These are phyloP conservation scores for Exobasidium rhododendri DNA, from an alignment of 1,284 basidiomycete genomes.

Conservation along the genomic window DNA sequence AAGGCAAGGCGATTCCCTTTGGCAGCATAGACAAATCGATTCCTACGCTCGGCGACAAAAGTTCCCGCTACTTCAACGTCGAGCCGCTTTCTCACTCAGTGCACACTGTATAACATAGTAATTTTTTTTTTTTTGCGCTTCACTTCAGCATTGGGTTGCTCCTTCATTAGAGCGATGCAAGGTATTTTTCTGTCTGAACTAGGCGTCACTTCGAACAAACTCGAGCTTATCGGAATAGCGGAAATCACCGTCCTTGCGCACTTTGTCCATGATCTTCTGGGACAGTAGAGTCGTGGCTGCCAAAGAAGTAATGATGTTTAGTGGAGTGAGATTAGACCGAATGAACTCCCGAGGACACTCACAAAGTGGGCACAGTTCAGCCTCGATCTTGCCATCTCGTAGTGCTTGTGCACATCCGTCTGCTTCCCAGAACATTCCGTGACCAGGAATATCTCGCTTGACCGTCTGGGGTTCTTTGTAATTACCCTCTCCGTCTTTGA, in stretches of 20 bases:
- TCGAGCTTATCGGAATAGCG: constrained; percentile 29
- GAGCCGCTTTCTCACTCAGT: no score
- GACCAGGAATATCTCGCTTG: constrained; percentile 63
- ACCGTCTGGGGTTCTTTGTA: constrained; percentile 50
- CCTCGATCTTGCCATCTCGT: constrained; percentile 71
- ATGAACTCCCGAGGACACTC: no score
- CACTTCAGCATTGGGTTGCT: no score
- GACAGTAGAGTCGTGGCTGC: constrained; percentile 18
- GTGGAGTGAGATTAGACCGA: constrained; percentile 3
- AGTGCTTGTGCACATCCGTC: constrained; percentile 80
- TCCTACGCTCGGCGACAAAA: no score
- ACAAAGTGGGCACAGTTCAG: constrained; percentile 63
- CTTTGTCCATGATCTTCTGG: constrained; percentile 43
- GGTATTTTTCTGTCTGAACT: no score
- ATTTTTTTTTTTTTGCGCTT: no score
- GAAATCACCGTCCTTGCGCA: constrained; percentile 21
- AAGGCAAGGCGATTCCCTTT: neutral
- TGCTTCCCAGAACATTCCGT: constrained; percentile 58
- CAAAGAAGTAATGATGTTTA: constrained; percentile 7
- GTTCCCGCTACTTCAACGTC: no score
- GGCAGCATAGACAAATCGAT: neutral
- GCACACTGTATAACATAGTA: no score
- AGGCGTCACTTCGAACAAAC: constrained; percentile 6
- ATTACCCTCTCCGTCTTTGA: constrained; percentile 30
- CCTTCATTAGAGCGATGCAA: no score